Percentiles rank a stretch among this genome's conserved stretches.
Conservation (phyloP, 2,329 filamentous ascomycete species). For the Pseudogymnoascus sp. region DNA sequence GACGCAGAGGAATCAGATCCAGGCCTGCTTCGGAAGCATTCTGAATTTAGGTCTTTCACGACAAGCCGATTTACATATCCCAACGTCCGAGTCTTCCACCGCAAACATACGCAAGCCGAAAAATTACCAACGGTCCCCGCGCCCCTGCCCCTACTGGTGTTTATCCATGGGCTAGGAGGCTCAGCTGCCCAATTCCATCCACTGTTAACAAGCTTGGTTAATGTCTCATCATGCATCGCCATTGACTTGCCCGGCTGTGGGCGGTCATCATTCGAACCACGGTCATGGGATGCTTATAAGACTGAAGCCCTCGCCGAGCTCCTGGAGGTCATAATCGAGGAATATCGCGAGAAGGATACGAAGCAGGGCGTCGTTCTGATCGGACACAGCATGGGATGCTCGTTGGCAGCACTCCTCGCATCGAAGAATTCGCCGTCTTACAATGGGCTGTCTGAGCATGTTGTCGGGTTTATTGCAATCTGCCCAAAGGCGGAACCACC, state of each 20-base stretch:
- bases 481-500: constrained; percentile 67
- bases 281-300: constrained; percentile 69
- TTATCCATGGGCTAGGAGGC: constrained; percentile 89
- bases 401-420: constrained; percentile 65
- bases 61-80: constrained; percentile 63
- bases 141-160: constrained; percentile 77
- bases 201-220: constrained; percentile 71
- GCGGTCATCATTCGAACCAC: constrained; percentile 64
- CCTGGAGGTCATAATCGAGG: constrained; percentile 64
- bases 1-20: constrained; percentile 48
- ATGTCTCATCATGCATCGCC: constrained; percentile 75
- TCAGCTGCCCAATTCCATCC: constrained; percentile 82
- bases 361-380: constrained; percentile 71
- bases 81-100: constrained; percentile 73
- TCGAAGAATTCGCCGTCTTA: constrained; percentile 41
- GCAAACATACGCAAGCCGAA: constrained; percentile 71
- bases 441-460: constrained; percentile 49
- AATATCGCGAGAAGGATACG: constrained; percentile 56
- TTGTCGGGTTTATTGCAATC: constrained; percentile 72
- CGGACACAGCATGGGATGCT: constrained; percentile 85
- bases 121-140: constrained; percentile 67
- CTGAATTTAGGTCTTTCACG: constrained; percentile 62
- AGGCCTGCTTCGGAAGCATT: constrained; percentile 70
- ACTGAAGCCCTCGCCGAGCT: constrained; percentile 68
- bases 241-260: constrained; percentile 91